Conservation (phyloP, 192 early-diverging fungal species). For the Backusella liffmaniae region DNA sequence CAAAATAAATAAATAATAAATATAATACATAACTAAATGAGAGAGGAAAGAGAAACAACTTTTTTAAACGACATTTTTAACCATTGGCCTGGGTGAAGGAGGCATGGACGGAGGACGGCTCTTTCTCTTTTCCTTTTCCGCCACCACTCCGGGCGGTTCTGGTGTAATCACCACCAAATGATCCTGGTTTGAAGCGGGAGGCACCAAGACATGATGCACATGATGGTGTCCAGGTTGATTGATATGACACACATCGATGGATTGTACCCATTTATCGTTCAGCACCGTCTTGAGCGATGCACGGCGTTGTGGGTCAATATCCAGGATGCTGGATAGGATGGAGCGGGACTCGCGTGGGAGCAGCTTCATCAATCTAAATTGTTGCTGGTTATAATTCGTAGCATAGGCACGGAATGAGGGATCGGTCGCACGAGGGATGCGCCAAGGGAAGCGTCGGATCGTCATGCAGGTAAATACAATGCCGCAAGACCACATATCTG, state of each 20-base stretch:
- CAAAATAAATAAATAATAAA: neutral
- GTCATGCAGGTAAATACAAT: slow-evolving; percentile 83
- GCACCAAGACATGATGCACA: slow-evolving; percentile 35
- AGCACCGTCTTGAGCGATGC: slow-evolving; percentile 63
- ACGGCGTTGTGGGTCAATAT: slow-evolving; percentile 57
- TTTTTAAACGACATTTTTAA: neutral
- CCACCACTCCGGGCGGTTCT: slow-evolving; percentile 30
- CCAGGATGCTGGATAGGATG: slow-evolving; percentile 64
- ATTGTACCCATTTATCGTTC: slow-evolving; percentile 72
- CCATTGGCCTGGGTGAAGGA: neutral
- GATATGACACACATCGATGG: slow-evolving; percentile 53
- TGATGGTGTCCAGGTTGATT: slow-evolving; percentile 22
- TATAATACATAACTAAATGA: neutral
- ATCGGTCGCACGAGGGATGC: slow-evolving; percentile 50
- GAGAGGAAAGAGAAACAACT: no score
- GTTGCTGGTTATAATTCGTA: slow-evolving; percentile 41
- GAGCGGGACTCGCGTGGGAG: slow-evolving; percentile 59
- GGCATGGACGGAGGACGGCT: neutral
- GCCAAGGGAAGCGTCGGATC: slow-evolving; percentile 68
- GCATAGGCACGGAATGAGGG: slow-evolving; percentile 57
- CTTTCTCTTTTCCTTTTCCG: slow-evolving; percentile 36
- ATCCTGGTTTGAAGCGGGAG: neutral
- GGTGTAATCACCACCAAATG: slow-evolving; percentile 31
- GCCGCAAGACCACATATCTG: slow-evolving; percentile 89
- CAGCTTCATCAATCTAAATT: slow-evolving; percentile 52